These are phyloP conservation scores for Geosmithia flava DNA, from an alignment of 2,329 filamentous ascomycete species.

Conservation along the genomic window DNA sequence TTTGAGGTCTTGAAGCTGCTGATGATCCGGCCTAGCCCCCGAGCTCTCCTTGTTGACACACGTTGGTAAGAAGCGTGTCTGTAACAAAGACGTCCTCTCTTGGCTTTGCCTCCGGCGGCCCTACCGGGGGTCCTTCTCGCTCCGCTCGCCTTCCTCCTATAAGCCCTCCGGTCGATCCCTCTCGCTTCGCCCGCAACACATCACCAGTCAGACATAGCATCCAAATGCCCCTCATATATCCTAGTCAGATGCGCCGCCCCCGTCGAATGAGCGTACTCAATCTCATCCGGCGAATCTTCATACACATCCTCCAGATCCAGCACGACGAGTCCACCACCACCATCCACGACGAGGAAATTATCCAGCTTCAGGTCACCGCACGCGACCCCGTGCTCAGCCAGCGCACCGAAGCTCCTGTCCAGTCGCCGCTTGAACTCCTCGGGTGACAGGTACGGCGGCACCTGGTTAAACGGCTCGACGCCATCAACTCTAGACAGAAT, in stretches of 20 bases:
- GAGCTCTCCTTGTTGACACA: no score
- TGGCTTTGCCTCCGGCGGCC: no score
- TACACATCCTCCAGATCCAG: slow-evolving; percentile 4
- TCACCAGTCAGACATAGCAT: no score
- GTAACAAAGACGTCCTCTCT: no score
- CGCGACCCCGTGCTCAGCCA: slow-evolving; percentile 1
- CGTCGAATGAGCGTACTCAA: neutral
- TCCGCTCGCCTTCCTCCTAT: no score
- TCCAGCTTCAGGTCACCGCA: slow-evolving; percentile 5
- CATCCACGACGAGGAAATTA: slow-evolving; percentile 6
- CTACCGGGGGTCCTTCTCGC: no score
- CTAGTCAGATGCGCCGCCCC: neutral
- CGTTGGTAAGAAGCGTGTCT: no score
- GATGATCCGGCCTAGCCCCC: no score
- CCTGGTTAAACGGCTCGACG: slow-evolving; percentile 1
- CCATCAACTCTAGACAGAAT: slow-evolving; percentile 5
- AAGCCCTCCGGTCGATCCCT: no score
- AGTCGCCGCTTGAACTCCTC: slow-evolving; percentile 1
- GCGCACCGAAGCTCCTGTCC: neutral
- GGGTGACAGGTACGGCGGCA: neutral
- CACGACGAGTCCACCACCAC: slow-evolving; percentile 4
- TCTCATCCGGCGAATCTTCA: neutral
- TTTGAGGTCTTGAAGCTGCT: no score
- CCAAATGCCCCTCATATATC: neutral
- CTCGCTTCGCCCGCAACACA: no score